phyloP scores from a whole-genome alignment of 495 filamentous ascomycete genomes.

The Barbatosphaeria neglecta region DNA sequence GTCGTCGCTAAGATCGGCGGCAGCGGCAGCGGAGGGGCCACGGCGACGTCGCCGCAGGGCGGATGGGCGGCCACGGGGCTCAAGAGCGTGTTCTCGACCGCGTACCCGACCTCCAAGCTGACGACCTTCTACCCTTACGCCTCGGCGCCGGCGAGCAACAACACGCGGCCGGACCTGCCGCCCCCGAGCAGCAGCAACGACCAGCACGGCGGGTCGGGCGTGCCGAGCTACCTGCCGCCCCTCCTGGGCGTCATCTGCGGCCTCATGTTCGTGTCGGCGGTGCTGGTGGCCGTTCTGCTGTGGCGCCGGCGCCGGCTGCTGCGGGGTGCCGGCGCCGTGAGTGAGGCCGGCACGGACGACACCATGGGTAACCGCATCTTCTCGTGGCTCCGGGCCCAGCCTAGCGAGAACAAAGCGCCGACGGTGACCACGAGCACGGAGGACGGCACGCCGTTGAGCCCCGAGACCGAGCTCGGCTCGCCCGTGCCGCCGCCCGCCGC shows the following conservation, averaged over 20 bases:
- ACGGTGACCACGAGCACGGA: constrained; percentile 32
- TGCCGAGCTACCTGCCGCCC: constrained; percentile 50
- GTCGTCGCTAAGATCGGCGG: constrained; percentile 52
- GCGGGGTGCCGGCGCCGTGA: constrained; percentile 15
- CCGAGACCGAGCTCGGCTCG: constrained; percentile 5
- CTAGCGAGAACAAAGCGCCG: constrained; percentile 26
- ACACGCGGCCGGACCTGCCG: constrained; percentile 17
- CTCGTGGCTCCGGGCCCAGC: constrained; percentile 32
- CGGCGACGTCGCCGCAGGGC: constrained; percentile 29
- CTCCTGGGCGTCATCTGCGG: constrained; percentile 58
- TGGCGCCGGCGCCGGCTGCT: constrained; percentile 38
- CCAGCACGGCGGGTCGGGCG: constrained; percentile 23
- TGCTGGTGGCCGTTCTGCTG: constrained; percentile 40
- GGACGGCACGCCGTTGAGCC: constrained; percentile 21
- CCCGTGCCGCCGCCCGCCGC: constrained; percentile 5
- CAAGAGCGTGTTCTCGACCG: constrained; percentile 36
- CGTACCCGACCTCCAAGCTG: constrained; percentile 47
- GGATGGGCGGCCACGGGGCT: constrained; percentile 43
- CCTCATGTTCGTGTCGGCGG: constrained; percentile 43
- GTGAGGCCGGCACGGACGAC: constrained; percentile 34
- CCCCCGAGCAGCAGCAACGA: background rate
- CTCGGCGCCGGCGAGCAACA: constrained; percentile 14
- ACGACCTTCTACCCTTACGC: constrained; percentile 50
- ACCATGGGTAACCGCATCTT: constrained; percentile 25
- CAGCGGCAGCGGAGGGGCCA: constrained; percentile 47